Evolutionary conservation across 495 filamentous ascomycete species (phyloP).

Genomic region (Jackrogersella minutella): DNA sequence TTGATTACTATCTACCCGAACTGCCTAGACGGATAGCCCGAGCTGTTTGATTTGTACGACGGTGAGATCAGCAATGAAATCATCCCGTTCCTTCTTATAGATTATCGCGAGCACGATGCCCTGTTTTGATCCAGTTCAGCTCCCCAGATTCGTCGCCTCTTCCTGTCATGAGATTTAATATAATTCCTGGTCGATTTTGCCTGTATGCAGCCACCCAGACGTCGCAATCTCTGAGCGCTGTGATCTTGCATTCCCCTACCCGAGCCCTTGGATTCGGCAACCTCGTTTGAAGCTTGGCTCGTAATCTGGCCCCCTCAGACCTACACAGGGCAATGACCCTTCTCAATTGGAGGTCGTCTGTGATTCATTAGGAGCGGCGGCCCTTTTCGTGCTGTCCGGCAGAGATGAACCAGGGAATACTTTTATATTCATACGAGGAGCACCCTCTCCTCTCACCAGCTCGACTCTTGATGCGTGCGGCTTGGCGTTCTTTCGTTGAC

Average conservation of each 20-base stretch:
- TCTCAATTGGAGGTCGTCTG: conserved; percentile 10
- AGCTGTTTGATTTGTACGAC: conserved; percentile 44
- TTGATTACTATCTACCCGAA: conserved; percentile 24
- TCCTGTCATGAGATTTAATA: conserved; percentile 37
- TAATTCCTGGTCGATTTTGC: conserved; percentile 30
- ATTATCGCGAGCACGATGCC: conserved; percentile 26
- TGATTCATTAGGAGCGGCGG: neutral
- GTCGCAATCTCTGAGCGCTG: conserved; percentile 29
- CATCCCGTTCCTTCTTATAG: conserved; percentile 30
- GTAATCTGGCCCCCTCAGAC: conserved; percentile 8
- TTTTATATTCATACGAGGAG: conserved; percentile 23
- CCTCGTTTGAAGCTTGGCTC: conserved; percentile 36
- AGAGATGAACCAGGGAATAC: conserved; percentile 27
- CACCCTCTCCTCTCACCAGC: conserved; percentile 20
- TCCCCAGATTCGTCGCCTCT: conserved; percentile 20
- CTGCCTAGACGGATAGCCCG: conserved; percentile 22
- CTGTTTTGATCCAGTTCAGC: conserved; percentile 32
- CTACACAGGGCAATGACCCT: conserved; percentile 8
- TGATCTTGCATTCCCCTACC: conserved; percentile 30
- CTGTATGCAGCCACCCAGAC: conserved; percentile 40
- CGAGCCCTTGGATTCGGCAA: conserved; percentile 35
- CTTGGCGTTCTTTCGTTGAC: conserved; percentile 6
- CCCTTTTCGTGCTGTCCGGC: conserved; percentile 12
- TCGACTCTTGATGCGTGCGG: conserved; percentile 14
- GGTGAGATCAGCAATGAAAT: conserved; percentile 45